Evolutionary conservation across 495 filamentous ascomycete genomes (phyloP).

Genomic region (Neurospora terricola): DNA sequence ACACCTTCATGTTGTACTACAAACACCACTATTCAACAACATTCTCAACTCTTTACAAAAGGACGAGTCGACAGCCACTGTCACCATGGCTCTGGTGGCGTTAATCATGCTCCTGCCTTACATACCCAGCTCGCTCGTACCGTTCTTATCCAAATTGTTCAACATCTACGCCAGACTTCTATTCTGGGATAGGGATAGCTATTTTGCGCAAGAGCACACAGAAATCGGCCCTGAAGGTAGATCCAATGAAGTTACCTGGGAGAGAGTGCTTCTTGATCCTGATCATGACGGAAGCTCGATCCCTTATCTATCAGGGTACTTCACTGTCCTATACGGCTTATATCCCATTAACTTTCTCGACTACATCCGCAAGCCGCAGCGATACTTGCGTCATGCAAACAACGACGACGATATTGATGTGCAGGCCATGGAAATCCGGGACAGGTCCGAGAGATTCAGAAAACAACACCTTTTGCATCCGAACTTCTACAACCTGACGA

Average conservation of each 20-base stretch:
- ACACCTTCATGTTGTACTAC: conserved; percentile 56
- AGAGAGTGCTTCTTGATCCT: conserved; percentile 45
- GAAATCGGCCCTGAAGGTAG: conserved; percentile 21
- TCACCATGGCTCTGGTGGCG: conserved; percentile 55
- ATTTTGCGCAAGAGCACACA: conserved; percentile 19
- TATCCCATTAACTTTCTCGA: conserved; percentile 73
- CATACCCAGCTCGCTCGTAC: conserved; percentile 54
- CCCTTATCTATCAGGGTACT: conserved; percentile 64
- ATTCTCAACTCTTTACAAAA: conserved; percentile 59
- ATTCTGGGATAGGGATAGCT: conserved; percentile 56
- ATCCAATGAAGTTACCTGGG: conserved; percentile 37
- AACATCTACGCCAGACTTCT: conserved; percentile 63
- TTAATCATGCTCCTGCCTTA: conserved; percentile 69
- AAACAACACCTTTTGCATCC: conserved; percentile 60
- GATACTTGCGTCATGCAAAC: conserved; percentile 54
- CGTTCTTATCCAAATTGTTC: conserved; percentile 57
- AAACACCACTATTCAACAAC: conserved; percentile 56
- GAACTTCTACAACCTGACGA: conserved; percentile 60
- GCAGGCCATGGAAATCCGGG: conserved; percentile 57
- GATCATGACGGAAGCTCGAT: conserved; percentile 49
- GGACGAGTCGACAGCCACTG: conserved; percentile 59
- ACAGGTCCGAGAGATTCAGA: conserved; percentile 56
- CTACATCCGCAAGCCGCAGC: conserved; percentile 65
- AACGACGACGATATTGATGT: conserved; percentile 61
- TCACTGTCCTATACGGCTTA: conserved; percentile 68